Evolutionary conservation across 495 filamentous ascomycete genomes (phyloP).

Genomic region (Aspergillus conjunctus): DNA sequence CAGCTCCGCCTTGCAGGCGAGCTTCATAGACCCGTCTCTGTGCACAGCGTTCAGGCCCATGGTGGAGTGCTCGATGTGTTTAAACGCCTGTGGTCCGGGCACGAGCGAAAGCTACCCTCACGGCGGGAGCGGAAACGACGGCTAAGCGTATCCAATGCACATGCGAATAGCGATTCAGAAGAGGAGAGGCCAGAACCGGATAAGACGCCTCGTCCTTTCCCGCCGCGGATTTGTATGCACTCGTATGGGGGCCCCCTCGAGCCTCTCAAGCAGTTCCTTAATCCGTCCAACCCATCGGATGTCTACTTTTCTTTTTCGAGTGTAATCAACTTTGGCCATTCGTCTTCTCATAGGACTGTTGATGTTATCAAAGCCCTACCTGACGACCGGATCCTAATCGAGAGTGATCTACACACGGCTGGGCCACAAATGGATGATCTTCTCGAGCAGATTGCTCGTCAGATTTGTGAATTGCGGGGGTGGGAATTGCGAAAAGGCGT

Average conservation of each 20-base stretch:
- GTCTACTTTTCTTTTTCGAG: conserved; percentile 89
- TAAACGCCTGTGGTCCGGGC: conserved; percentile 75
- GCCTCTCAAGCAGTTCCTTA: conserved; percentile 74
- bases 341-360: conserved; percentile 52
- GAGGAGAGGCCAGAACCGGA: conserved; percentile 39
- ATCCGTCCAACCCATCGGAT: conserved; percentile 70
- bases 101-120: conserved; percentile 70
- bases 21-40: conserved; percentile 74
- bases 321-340: conserved; percentile 73
- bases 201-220: conserved; percentile 62
- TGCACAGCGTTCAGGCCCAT: conserved; percentile 92
- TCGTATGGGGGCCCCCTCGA: conserved; percentile 86
- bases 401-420: conserved; percentile 89
- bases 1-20: conserved; percentile 87
- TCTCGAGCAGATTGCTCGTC: conserved; percentile 71
- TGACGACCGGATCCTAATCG: conserved; percentile 75
- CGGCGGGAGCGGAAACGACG: conserved; percentile 58
- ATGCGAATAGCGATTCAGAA: conserved; percentile 35
- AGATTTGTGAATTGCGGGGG: conserved; percentile 73
- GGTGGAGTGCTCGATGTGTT: conserved; percentile 78
- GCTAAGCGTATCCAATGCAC: conserved; percentile 36
- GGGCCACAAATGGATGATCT: conserved; percentile 78
- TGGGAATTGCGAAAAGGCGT: conserved; percentile 78
- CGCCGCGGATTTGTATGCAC: conserved; percentile 90
- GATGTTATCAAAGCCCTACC: conserved; percentile 76